Percentiles rank a stretch among this genome's conserved stretches.
These are phyloP conservation scores for Suillus clintonianus DNA, from an alignment of 768 basidiomycete species.

Conservation along the genomic window DNA sequence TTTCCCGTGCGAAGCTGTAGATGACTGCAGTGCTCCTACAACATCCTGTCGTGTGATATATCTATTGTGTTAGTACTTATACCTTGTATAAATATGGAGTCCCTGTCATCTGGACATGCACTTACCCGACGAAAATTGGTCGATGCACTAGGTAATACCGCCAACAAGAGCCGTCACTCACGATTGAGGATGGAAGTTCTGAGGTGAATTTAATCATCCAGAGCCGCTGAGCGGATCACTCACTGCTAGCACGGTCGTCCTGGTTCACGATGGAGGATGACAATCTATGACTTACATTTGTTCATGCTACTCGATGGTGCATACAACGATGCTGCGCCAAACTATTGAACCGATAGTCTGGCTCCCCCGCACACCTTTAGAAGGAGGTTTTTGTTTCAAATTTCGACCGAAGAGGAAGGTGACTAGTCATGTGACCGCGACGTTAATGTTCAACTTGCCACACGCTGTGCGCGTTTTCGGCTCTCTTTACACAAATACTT, in stretches of 20 bases:
- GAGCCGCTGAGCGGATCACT: neutral
- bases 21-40: slow-evolving; percentile 16
- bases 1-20: slow-evolving; percentile 26
- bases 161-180: neutral
- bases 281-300: neutral
- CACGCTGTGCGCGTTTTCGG: slow-evolving; percentile 1
- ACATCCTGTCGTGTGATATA: neutral
- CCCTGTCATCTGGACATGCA: neutral
- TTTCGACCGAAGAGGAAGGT: neutral
- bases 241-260: neutral
- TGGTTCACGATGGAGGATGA: neutral
- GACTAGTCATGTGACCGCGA: slow-evolving; percentile 12
- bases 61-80: neutral
- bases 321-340: neutral
- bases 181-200: neutral
- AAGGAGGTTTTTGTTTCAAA: neutral
- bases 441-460: slow-evolving; percentile 1
- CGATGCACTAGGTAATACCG: neutral
- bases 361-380: neutral
- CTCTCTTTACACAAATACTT: slow-evolving; percentile 1
- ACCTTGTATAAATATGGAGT: too few species aligned
- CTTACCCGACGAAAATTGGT: neutral
- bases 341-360: neutral
- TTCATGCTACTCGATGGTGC: neutral
- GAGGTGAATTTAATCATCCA: neutral